Conservation (phyloP, 441 rosid genomes). For the Iberis amara region DNA sequence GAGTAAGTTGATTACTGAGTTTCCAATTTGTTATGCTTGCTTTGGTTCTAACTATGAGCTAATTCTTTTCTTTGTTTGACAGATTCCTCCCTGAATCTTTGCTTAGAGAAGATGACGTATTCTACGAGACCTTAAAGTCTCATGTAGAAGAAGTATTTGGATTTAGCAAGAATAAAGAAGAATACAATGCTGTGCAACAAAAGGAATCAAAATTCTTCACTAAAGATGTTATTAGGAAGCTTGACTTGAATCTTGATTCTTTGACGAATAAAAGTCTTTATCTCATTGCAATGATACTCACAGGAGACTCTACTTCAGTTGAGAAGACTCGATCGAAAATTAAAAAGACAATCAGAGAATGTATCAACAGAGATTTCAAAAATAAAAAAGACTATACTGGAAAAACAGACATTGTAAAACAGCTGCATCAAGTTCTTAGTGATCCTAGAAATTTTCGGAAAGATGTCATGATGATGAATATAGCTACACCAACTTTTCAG, state of each 20-base stretch:
- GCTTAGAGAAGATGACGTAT: slow-evolving; percentile 77
- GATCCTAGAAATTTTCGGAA: slow-evolving; percentile 47
- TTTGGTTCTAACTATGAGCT: too few species aligned
- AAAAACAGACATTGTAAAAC: slow-evolving; percentile 27
- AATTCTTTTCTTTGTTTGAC: slow-evolving; percentile 19
- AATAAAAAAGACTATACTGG: slow-evolving; percentile 24
- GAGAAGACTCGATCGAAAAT: slow-evolving; percentile 55
- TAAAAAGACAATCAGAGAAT: slow-evolving; percentile 50
- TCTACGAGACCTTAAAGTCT: slow-evolving; percentile 49
- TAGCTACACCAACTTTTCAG: slow-evolving; percentile 32
- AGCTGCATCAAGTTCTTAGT: slow-evolving; percentile 46
- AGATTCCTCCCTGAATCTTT: slow-evolving; percentile 62
- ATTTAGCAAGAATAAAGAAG: slow-evolving; percentile 28
- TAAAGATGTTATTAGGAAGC: slow-evolving; percentile 32
- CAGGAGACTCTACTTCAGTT: slow-evolving; percentile 39
- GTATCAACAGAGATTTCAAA: slow-evolving; percentile 26
- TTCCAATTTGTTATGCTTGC: not conserved
- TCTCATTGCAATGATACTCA: slow-evolving; percentile 42
- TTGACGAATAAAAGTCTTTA: slow-evolving; percentile 62
- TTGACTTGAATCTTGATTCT: slow-evolving; percentile 42
- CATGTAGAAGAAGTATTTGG: slow-evolving; percentile 64
- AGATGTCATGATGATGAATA: slow-evolving; percentile 26
- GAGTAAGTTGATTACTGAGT: slow-evolving; percentile 34
- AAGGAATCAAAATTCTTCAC: slow-evolving; percentile 27
- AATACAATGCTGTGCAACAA: slow-evolving; percentile 26